A percentile compares a stretch with the other conserved stretches of the same genome.
Conservation (phyloP, 1,139 yeast species). For the Taiozyma sp. region DNA sequence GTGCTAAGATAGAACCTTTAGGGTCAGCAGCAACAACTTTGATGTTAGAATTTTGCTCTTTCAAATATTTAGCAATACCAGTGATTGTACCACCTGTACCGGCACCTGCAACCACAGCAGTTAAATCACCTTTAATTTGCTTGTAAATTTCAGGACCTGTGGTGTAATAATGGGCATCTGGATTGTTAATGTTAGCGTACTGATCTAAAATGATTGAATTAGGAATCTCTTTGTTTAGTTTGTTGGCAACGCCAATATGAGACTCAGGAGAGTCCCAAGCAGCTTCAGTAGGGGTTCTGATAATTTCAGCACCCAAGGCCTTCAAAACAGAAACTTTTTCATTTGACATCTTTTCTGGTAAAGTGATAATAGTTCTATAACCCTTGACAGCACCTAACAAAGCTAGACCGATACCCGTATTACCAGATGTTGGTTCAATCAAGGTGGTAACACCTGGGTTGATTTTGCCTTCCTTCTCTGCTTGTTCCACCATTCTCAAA, state of each 20-base stretch:
- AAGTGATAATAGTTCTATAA: conserved; percentile 80
- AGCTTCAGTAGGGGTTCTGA: conserved; percentile 89
- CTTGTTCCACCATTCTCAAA: conserved; percentile 76
- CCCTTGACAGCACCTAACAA: conserved; percentile 84
- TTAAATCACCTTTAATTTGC: conserved; percentile 68
- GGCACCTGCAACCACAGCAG: conserved; percentile 83
- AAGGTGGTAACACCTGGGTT: conserved; percentile 75
- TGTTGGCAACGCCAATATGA: conserved; percentile 84
- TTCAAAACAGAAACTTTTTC: conserved; percentile 85
- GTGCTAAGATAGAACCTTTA: conserved; percentile 78
- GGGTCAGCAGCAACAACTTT: conserved; percentile 81
- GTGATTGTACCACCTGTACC: conserved; percentile 86
- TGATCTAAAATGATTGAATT: conserved; percentile 84
- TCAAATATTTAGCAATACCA: conserved; percentile 74
- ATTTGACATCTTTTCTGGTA: conserved; percentile 91
- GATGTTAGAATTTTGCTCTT: conserved; percentile 61
- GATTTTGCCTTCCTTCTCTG: conserved; percentile 72
- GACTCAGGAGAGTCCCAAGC: conserved; percentile 94
- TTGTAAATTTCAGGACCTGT: conserved; percentile 87
- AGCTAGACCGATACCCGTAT: conserved; percentile 87
- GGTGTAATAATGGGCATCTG: conserved; percentile 78
- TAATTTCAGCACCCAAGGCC: conserved; percentile 87
- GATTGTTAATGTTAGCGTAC: conserved; percentile 74
- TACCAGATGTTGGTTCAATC: conserved; percentile 88
- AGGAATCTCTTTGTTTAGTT: conserved; percentile 78